These are phyloP conservation scores for Salicornia ramosissima DNA, from an alignment of 148 eudicot species.

Conservation along the genomic window DNA sequence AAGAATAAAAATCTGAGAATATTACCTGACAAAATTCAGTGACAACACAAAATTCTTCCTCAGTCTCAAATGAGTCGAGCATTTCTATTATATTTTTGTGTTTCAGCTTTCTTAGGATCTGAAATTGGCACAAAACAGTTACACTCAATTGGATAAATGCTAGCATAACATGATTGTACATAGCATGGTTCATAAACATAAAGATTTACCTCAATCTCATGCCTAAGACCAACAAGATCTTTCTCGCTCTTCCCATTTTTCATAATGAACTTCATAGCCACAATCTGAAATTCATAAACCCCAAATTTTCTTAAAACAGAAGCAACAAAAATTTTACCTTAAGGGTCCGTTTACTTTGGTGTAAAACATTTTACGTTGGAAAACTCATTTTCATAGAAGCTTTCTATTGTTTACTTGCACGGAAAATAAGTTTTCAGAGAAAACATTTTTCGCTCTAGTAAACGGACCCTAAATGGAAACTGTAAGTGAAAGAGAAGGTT, in stretches of 20 bases:
- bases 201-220: constrained; percentile 82
- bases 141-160: too few relatives aligned
- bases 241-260: constrained; percentile 94
- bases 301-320: too few relatives aligned
- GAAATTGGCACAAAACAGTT: constrained; percentile 17
- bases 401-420: too few relatives aligned
- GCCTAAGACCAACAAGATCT: constrained; percentile 83
- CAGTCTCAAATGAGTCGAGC: constrained; percentile 96
- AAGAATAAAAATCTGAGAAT: constrained; percentile 17
- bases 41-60: constrained; percentile 91
- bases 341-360: too few relatives aligned
- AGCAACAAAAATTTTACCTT: too few relatives aligned
- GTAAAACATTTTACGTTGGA: too few relatives aligned
- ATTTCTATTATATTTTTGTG: constrained; percentile 94
- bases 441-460: too few relatives aligned
- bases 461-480: too few relatives aligned
- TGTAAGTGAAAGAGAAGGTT: not conserved
- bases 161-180: too few relatives aligned
- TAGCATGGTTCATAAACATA: too few relatives aligned
- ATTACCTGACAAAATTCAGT: constrained; percentile 97
- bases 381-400: too few relatives aligned
- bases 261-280: constrained; percentile 93
- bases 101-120: constrained; percentile 90
- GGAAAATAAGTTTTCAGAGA: too few relatives aligned
- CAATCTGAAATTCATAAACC: constrained; percentile 50